Base-by-base conservation (phyloP, 116 monocot species). In the Trichopus zeylanicus region DNA sequence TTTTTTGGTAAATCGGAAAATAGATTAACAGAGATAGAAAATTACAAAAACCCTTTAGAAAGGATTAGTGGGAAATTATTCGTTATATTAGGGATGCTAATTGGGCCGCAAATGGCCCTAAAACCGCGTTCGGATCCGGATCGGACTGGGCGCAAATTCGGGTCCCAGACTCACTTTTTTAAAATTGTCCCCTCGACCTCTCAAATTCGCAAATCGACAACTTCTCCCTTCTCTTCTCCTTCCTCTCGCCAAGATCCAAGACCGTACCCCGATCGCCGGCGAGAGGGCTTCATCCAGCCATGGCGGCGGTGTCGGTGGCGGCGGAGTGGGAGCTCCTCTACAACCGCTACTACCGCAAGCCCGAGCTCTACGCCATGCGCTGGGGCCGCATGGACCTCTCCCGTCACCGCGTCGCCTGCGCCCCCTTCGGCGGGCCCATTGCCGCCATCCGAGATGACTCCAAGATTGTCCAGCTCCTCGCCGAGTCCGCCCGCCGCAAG, bases 361-460 rank as follows among this genome's bases (percentile, higher is more conserved):
- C 75, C 18, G 68, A 69, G 30, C 71, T 83, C 58, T 91, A 86
- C 70, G 22, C 75, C 28, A 75, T 89, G 71, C 78, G 66, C 20
- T 89, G 94, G 78, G 68, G 59, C 57, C 80, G 81, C 52, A 71
- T 90, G 42, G 90, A 90, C 73, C 86, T 97, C 67, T 70, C 79
- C 31, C 84, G 87, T 57, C 77, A 87, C 70, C 90, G 90, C 72
- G 74, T 90, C 29, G 91, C 97, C 70, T 76, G 75, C 66, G 97
- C 97, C 26, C 81, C 91, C 37, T 90, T 90, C 66, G 90, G 84
- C 26, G 97, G 91, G 31, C 97, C 91, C 23, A 80, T 91, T 74
- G 97, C 97, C 32, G 84, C 84, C 59, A 90, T 97, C 63, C 78
- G 97, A 26, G 97, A 97, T 66, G 97, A 97, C 56, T 90, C 97